Evolutionary conservation across 2,329 filamentous ascomycete species (phyloP), one percentile per base, ranked within the genome.

Genomic region (Nemania sp.): DNA sequence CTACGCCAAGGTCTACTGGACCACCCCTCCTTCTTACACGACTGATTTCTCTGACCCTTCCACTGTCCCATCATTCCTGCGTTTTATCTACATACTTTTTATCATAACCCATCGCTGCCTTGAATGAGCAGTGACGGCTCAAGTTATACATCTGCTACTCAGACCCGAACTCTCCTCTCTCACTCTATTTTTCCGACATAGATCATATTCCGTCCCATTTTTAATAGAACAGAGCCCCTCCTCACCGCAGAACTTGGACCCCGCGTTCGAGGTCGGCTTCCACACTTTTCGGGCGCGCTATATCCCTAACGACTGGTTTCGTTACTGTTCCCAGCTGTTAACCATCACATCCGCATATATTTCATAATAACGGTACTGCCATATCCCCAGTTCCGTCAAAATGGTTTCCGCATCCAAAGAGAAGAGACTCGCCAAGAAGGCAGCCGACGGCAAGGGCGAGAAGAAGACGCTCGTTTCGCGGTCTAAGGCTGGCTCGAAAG

Each of bases 401-500:
- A 88, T 88, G 84, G 79, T 86, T 69, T 88, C 85, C 58, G 77
- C 83, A 59, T 85, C 85, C 70, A 89, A 89, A 75, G 83, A 86
- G 66, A 88, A 87, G 79, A 80, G 86, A 73, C 80, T 88, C 62
- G 85, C 85, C 55, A 87, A 87, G 79, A 86, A 85, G 79, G 83
- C 82, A 63, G 84, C 82, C 69, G 78, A 89, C 44, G 89, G 88
- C 73, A 88, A 87, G 74, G 83, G 82, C 70, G 84, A 86, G 65
- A 88, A 90, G 78, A 92, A 93, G 82, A 87, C 87, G 19, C 82
- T 85, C 61, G 82, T 86, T 65, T 86, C 84, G 49, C 70, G 75
- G 56, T 78, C 77, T 63, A 89, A 87, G 77, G 79, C 85, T 63
- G 82, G 82, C 61, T 89, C 88, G 70, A 88, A 89, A 76, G 76